A percentile compares a stretch with the other conserved stretches of the same genome.
These are phyloP conservation scores for Colletotrichum chrysophilum DNA, from an alignment of 2,329 filamentous ascomycete genomes.

Conservation along the genomic window DNA sequence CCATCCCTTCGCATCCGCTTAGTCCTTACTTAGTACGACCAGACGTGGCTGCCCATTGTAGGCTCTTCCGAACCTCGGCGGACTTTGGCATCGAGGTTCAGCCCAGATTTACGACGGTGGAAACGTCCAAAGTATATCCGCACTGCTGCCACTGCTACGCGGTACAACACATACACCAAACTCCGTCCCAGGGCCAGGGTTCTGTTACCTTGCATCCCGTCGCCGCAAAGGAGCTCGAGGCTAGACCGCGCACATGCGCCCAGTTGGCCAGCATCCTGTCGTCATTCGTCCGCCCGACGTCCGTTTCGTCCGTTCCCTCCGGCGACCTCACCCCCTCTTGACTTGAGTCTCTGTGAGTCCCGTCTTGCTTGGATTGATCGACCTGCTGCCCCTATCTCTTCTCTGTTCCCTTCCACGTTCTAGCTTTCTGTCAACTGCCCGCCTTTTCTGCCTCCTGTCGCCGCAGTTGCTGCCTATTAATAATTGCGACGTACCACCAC, in stretches of 20 bases:
- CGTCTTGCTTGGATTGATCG: neutral
- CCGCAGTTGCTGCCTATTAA: neutral
- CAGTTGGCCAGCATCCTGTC: neutral
- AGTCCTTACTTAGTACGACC: neutral
- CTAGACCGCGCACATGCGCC: neutral
- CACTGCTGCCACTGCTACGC: neutral
- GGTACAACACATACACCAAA: neutral
- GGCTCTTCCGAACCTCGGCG: neutral
- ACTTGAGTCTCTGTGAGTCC: neutral
- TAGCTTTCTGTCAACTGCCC: slow-evolving; percentile 2
- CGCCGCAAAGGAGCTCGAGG: neutral
- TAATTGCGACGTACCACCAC: neutral
- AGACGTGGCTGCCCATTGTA: neutral
- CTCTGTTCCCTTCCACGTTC: neutral
- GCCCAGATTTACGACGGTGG: neutral
- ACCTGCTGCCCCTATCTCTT: neutral
- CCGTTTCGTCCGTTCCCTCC: slow-evolving; percentile 21
- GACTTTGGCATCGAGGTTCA: neutral
- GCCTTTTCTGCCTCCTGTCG: neutral
- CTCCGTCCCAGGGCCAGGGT: neutral
- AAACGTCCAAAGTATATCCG: neutral
- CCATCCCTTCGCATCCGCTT: neutral
- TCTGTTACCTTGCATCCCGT: neutral
- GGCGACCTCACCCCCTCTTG: slow-evolving; percentile 6
- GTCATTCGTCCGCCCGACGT: slow-evolving; percentile 11